phyloP scores from a whole-genome alignment of 2,329 filamentous ascomycete species.

The Colletotrichum aenigma region DNA sequence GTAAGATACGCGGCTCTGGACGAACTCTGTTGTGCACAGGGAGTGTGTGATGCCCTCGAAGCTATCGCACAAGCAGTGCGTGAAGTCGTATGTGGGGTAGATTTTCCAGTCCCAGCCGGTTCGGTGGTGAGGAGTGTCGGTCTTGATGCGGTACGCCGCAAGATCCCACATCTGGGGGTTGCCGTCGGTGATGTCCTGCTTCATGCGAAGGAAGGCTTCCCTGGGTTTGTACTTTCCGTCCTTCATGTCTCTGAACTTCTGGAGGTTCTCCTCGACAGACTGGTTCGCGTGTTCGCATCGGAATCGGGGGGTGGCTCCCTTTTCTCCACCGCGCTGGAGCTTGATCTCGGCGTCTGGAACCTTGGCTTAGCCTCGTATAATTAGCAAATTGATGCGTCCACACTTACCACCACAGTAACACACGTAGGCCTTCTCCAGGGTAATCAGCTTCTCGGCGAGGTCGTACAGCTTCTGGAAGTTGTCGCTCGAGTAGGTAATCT shows the following conservation, averaged over 20 bases:
- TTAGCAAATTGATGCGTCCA: too few species aligned
- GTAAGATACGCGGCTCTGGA: constrained; percentile 83
- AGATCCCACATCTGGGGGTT: constrained; percentile 98
- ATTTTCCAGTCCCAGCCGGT: constrained; percentile 88
- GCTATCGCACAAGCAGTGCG: constrained; percentile 88
- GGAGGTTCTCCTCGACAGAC: constrained; percentile 74
- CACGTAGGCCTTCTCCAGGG: constrained; percentile 75
- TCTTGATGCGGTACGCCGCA: constrained; percentile 84
- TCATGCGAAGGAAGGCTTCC: constrained; percentile 90
- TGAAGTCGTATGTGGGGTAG: constrained; percentile 86
- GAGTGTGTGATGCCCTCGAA: constrained; percentile 93
- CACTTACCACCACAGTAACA: constrained; percentile 75
- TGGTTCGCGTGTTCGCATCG: constrained; percentile 82
- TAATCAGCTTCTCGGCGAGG: constrained; percentile 83
- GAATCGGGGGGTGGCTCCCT: constrained; percentile 71
- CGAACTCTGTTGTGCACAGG: constrained; percentile 92
- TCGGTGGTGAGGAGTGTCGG: constrained; percentile 73
- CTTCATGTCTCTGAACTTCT: constrained; percentile 87
- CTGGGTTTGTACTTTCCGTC: constrained; percentile 88
- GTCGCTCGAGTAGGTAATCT: constrained; percentile 87
- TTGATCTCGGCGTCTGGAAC: constrained; percentile 76
- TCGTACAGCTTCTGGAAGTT: constrained; percentile 90
- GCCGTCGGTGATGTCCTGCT: constrained; percentile 80
- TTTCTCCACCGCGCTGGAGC: constrained; percentile 80
- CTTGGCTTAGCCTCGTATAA: too few species aligned